phyloP scores from a whole-genome alignment of 2,329 filamentous ascomycete genomes.

The Aspergillus sp. region DNA sequence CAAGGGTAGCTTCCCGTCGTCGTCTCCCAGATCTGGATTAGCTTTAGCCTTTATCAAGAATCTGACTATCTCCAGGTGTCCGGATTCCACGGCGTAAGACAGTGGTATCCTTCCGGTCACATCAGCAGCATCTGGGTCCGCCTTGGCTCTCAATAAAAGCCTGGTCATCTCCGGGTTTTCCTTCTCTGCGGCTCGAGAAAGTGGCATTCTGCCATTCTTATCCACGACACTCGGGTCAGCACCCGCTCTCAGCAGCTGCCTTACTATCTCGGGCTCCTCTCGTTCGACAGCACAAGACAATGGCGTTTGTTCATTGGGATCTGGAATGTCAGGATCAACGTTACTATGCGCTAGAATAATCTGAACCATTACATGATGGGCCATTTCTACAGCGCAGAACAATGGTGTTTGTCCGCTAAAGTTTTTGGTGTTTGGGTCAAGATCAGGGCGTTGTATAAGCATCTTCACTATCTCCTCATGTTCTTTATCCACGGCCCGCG shows the following conservation, averaged over 20 bases:
- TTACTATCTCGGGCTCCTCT: conserved; percentile 13
- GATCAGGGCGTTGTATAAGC: conserved; percentile 14
- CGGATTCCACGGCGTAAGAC: conserved; percentile 17
- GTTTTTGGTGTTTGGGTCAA: conserved; percentile 15
- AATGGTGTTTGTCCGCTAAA: conserved; percentile 17
- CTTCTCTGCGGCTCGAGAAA: conserved; percentile 19
- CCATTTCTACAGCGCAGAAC: conserved; percentile 15
- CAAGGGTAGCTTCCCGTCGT: conserved; percentile 17
- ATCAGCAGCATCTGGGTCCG: conserved; percentile 15
- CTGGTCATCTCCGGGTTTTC: conserved; percentile 22
- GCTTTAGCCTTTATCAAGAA: conserved; percentile 19
- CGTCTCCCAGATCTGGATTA: conserved; percentile 15
- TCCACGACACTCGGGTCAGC: conserved; percentile 18
- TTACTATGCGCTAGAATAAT: conserved; percentile 16
- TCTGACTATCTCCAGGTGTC: conserved; percentile 15
- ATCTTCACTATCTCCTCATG: conserved; percentile 13
- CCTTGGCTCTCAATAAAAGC: conserved; percentile 18
- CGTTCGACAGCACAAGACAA: conserved; percentile 19
- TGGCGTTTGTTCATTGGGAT: conserved; percentile 16
- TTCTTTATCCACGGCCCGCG: conserved; percentile 15
- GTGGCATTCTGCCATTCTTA: conserved; percentile 13
- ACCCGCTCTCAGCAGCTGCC: conserved; percentile 15
- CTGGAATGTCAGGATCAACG: conserved; percentile 16
- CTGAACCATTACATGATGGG: conserved; percentile 13
- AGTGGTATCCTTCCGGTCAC: conserved; percentile 13